These are phyloP conservation scores for Trifolium subterraneum DNA, from an alignment of 306 rosid genomes.

Conservation along the genomic window DNA sequence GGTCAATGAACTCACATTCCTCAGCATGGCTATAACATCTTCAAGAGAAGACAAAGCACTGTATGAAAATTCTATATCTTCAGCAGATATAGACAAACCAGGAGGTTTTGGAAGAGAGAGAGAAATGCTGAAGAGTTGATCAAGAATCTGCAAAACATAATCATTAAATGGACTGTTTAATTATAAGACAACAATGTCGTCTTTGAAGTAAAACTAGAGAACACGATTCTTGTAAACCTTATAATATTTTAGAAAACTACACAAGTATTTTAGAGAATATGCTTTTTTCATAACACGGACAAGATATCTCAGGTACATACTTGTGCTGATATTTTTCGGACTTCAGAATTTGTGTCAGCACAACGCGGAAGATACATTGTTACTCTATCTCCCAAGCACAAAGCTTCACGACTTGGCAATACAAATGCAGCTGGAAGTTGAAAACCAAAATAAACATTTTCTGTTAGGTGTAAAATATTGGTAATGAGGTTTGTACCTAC, in stretches of 20 bases:
- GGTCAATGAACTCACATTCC: constrained; percentile 73
- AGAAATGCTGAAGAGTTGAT: constrained; percentile 87
- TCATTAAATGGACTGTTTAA: constrained; percentile 17
- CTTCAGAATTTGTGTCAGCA: constrained; percentile 91
- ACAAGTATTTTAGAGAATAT: constrained; percentile 19
- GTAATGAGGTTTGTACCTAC: constrained; percentile 2
- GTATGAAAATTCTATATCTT: constrained; percentile 79
- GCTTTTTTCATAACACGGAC: constrained; percentile 17
- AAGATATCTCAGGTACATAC: constrained; percentile 46
- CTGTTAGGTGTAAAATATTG: background rate
- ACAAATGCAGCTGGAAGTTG: constrained; percentile 77
- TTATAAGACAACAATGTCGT: constrained; percentile 26
- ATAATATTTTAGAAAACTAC: constrained; percentile 15
- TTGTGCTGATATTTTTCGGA: constrained; percentile 90
- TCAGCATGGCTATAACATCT: constrained; percentile 93
- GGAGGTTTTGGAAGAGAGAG: constrained; percentile 88
- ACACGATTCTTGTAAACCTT: constrained; percentile 26
- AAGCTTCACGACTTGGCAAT: constrained; percentile 92
- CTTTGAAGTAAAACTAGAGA: constrained; percentile 34
- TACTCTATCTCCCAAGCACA: constrained; percentile 89
- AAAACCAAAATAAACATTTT: constrained; percentile 30
- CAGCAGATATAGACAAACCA: constrained; percentile 62
- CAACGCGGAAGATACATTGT: constrained; percentile 93
- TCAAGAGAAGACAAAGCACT: constrained; percentile 88
- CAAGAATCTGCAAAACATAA: constrained; percentile 70